Base-by-base conservation (phyloP, 495 filamentous ascomycete species). In the Aspergillus incahuasiensis region DNA sequence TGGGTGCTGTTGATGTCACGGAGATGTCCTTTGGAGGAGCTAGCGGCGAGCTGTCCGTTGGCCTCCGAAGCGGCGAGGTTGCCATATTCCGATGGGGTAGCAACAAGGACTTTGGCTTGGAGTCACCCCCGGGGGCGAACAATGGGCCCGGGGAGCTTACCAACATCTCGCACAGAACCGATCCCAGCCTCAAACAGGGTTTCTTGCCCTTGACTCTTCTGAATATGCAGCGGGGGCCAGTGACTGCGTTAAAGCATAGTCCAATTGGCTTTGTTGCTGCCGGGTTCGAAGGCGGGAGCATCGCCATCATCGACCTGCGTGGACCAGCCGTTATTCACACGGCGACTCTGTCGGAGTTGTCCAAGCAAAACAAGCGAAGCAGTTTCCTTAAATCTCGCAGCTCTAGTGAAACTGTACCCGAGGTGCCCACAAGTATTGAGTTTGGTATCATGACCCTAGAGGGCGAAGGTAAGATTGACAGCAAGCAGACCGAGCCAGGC, bases 391-490 rank as follows among this genome's bases (percentile, higher is more conserved):
- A 75, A 59, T 66, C 69, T 45, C 79, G 77, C 48, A 71, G 70
- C 16, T 68, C 79, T 25, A 68, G 69, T 4, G 66, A 75, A 3
- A n/a, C 60, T 54, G 68, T 81, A 48, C 63, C 70, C 22, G 92
- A 95, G 65, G 95, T 84, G 84, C 83, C 84, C 25, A 89, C 85
- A 6, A 74, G 71, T 38, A 79, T 97, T 11, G 89, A 96, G 68
- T 98, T 97, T 74, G 90, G 89, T 55, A 89, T 97, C 25, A 86
- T 98, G 84, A 94, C 87, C 12, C 74, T 96, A 18, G 94, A 97
- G 42, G 89, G 87, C 0, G 92, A 97, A 70, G 81, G 83, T 85
- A 70, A 56, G 62, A 0, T 6, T 20, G 28, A 50, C 5, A 18
- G 15, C 9, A 6, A 8, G 25, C 20, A 45, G 3, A 19, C 22